Percentiles rank a stretch among this genome's conserved stretches.
Evolutionary conservation across 129 eudicot genomes (phyloP).

Genomic region (Apium graveolens): DNA sequence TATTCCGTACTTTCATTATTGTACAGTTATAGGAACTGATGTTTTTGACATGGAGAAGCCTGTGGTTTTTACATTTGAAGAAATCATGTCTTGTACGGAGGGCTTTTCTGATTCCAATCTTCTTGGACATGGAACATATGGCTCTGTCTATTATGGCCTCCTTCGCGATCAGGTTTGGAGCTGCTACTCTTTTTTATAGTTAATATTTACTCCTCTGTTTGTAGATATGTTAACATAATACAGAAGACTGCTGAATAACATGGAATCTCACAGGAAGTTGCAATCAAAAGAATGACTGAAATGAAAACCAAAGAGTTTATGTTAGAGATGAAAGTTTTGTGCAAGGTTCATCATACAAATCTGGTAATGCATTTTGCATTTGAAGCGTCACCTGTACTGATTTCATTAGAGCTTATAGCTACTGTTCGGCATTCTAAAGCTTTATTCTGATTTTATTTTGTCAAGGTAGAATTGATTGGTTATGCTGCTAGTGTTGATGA

Average conservation of each 20-base stretch:
- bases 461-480: constrained; percentile 97
- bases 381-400: constrained; percentile 6
- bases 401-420: constrained; percentile 3
- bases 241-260: background rate
- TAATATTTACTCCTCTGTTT: constrained; percentile 7
- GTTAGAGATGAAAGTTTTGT: constrained; percentile 89
- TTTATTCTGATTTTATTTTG: constrained; percentile 35
- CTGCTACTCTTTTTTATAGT: constrained; percentile 7
- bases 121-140: constrained; percentile 91
- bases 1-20: constrained; percentile 13
- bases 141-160: constrained; percentile 85
- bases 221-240: constrained; percentile 7
- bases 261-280: constrained; percentile 65
- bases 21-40: constrained; percentile 67
- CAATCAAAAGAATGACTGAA: constrained; percentile 81
- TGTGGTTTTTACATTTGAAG: constrained; percentile 61
- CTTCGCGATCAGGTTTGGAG: constrained; percentile 66
- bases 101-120: constrained; percentile 79
- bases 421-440: constrained; percentile 7
- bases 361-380: constrained; percentile 48
- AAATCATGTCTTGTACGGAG: constrained; percentile 55
- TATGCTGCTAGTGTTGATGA: constrained; percentile 83
- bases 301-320: constrained; percentile 79
- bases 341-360: constrained; percentile 97
- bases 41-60: constrained; percentile 93